A percentile compares a stretch with the other conserved stretches of the same genome.
Conservation (phyloP, 768 basidiomycete genomes). For the Xerocomellus dryophilus region DNA sequence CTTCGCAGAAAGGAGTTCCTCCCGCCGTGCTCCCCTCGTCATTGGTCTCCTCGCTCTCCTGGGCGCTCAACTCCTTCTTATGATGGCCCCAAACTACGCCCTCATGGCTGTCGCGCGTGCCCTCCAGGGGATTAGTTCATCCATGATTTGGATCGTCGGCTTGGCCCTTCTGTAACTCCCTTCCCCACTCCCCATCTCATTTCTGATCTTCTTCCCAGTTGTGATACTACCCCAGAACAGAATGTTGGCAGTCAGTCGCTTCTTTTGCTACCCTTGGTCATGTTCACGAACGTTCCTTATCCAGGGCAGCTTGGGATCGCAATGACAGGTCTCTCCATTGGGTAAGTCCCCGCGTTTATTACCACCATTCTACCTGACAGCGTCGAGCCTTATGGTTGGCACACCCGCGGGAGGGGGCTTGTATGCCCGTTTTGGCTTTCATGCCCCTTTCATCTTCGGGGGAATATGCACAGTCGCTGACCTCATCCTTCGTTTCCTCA, state of each 20-base stretch:
- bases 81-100: constrained; percentile 56
- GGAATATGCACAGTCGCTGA: constrained; percentile 47
- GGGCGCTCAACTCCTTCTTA: constrained; percentile 56
- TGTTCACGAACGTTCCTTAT: neutral
- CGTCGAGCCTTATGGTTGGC: constrained; percentile 47
- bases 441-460: constrained; percentile 57
- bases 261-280: neutral
- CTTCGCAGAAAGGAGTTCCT: constrained; percentile 49
- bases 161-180: constrained; percentile 51
- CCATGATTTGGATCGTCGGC: constrained; percentile 62
- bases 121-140: constrained; percentile 59
- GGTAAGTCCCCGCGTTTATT: constrained; percentile 33
- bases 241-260: constrained; percentile 46
- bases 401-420: constrained; percentile 57
- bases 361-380: neutral
- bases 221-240: constrained; percentile 51
- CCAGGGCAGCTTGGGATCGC: constrained; percentile 59
- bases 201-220: constrained; percentile 37
- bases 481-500: constrained; percentile 49
- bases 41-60: constrained; percentile 48
- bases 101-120: constrained; percentile 57
- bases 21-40: constrained; percentile 47
- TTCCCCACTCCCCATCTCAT: neutral
- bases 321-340: constrained; percentile 55
- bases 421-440: constrained; percentile 54